Evolutionary conservation across 768 basidiomycete species (phyloP), one percentile per base, ranked within the genome.

Genomic region (Boletus subparvulus): DNA sequence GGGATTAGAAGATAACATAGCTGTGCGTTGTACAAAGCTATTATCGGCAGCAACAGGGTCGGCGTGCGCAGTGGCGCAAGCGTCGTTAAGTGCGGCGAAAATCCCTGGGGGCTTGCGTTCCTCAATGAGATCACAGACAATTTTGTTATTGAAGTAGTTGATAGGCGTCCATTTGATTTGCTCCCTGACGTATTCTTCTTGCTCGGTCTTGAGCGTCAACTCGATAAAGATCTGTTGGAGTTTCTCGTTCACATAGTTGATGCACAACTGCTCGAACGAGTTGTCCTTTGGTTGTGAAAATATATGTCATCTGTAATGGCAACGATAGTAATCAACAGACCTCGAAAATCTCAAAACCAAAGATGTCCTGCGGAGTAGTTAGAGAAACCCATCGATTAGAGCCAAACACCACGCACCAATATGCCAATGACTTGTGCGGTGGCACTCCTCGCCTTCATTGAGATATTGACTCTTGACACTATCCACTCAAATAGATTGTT

Each of bases 171-270:
- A 99, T 73, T 98, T 92, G 77, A 99, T 99, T 73, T 96, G 89
- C 74, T 99, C 97, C 54, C 92, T 84, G 30, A 98, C 94, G 67
- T 99, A 99, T 75, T 99, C 97, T 70, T 99, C 97, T 73, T 99
- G 97, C 69, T 99, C 97, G 17, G 96, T 94, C 80, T 99, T 99
- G 69, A 99, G 80, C 0, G 97, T 99, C 48, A 99, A 80, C 73
- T 99, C 95, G 66, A 99, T 99, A 77, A 99, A 99, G 67, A 98
- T 99, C 70, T 96, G 96, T 66, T 99, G 96, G 26, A 99, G 82
- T 75, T 99, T 99, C 75, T 99, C 97, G 80, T 99, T 99, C 77
- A 98, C 97, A 66, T 99, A 99, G 78, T 99, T 99, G 81, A 99
- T 99, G 77, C 97, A 99, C 19, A 99, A 85, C 73, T 99, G 94